Evolutionary conservation across 352 stramenopile genomes (phyloP), one percentile per base, ranked within the genome.

Genomic region (Phytopythium vexans): DNA sequence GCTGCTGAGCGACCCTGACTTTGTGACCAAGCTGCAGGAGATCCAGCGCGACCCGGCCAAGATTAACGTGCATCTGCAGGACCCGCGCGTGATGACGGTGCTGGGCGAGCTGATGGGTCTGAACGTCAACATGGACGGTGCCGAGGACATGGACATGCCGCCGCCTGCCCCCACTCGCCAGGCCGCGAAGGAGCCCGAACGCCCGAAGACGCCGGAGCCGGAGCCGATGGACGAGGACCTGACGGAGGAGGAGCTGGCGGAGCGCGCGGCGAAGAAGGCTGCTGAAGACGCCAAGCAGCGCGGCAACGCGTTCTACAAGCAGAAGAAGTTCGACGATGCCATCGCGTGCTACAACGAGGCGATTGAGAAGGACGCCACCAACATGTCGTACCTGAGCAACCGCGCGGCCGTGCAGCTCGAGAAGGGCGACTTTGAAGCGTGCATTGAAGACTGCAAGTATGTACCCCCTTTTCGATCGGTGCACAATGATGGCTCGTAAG

Each of bases 351-450:
- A 99, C 80, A 85, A 97, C 21, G 95, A 98, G 65, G 97, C 97
- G 2, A 98, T 98, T 58, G 85, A 77, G 35, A 86, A 98, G 58
- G 89, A 99, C 71, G 80, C 82, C 10, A 94, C 81, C 46, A 98
- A 99, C 78, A 98, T 99, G 74, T 91, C 94, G 34, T 99, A 98
- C 76, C 71, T 97, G 49, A 97, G 86, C 56, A 99, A 99, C 77
- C 95, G 98, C 63, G 96, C 96, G 11, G 96, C 97, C 12, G 97
- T 99, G 32, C 95, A 94, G 54, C 93, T 99, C 54, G 97, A 98
- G 52, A 88, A 95, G 71, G 97, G 96, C 58, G 85, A 99, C 54
- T 97, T 86, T 33, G 95, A 98, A 64, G 83, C 79, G 47, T 99
- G 95, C 62, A 97, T 99, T 49, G 81, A 86, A 27, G 70, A 93